Evolutionary conservation across 345 rosid genomes (phyloP).

Genomic region (Melaleuca alternifolia): DNA sequence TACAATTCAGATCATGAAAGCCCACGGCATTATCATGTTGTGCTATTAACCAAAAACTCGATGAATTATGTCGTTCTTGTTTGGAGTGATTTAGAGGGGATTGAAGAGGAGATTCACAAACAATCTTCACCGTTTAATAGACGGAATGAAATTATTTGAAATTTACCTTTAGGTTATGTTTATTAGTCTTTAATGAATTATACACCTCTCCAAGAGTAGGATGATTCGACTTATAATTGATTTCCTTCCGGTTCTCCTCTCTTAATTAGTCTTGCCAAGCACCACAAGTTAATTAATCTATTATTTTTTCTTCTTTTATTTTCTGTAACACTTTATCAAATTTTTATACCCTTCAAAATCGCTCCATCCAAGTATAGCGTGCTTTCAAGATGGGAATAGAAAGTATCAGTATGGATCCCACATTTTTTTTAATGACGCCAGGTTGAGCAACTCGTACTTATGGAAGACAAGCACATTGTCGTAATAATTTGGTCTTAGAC

Average conservation of each 20-base stretch:
- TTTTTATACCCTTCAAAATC: not conserved
- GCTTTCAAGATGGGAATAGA: not conserved
- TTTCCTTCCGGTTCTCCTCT: not conserved
- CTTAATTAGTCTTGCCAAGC: not conserved
- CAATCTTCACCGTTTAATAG: not conserved
- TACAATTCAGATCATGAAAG: not conserved
- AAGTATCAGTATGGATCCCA: not conserved
- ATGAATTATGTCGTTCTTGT: not conserved
- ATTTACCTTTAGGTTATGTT: not conserved
- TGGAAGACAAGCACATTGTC: not conserved
- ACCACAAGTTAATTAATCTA: not conserved
- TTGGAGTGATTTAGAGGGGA: not conserved
- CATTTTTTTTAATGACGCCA: not conserved
- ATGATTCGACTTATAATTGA: not conserved
- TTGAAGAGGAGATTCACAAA: not conserved
- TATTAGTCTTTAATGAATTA: not conserved
- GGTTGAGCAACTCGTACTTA: not conserved
- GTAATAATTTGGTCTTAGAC: not conserved
- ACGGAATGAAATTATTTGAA: not conserved
- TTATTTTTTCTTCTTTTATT: not conserved
- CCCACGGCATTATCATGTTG: not conserved
- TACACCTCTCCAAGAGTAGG: not conserved
- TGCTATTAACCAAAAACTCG: not conserved
- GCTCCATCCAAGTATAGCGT: not conserved
- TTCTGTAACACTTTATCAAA: not conserved